These are phyloP conservation scores for Dysphania ambrosioides DNA, from an alignment of 148 eudicot genomes.

Conservation along the genomic window DNA sequence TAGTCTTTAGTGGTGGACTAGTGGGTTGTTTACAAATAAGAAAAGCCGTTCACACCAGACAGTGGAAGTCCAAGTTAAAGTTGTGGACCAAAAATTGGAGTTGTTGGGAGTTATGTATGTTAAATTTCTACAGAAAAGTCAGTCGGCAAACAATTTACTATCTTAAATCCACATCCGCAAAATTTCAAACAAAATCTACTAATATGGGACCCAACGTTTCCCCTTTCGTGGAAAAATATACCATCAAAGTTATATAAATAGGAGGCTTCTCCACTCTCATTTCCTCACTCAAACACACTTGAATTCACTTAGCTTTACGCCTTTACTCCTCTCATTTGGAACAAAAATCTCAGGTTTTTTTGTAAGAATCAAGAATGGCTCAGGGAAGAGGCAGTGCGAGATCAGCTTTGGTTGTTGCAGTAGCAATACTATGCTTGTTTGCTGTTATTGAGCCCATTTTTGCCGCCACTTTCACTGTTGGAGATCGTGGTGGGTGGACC, in stretches of 20 bases:
- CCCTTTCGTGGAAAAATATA: not conserved
- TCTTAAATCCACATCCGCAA: not conserved
- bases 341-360: no score
- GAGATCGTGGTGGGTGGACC: conserved; percentile 31
- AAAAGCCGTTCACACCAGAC: not conserved
- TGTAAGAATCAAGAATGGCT: conserved; percentile 1
- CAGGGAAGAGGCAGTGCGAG: conserved; percentile 37
- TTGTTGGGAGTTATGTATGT: not conserved
- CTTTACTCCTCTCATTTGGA: not conserved
- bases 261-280: not conserved
- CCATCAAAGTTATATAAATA: conserved; percentile 1
- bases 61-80: conserved; percentile 3
- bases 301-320: not conserved
- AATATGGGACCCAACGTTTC: not conserved
- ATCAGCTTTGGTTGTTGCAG: conserved; percentile 1
- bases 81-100: not conserved
- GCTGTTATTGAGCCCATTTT: conserved; percentile 16
- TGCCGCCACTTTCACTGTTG: conserved; percentile 29
- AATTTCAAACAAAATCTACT: conserved; percentile 1
- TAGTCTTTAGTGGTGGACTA: not conserved
- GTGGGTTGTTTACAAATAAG: not conserved
- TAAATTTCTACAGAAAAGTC: not conserved
- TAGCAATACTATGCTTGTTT: conserved; percentile 25
- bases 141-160: not conserved
- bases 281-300: not conserved